A percentile compares a stretch with the other conserved stretches of the same genome.
phyloP scores from a whole-genome alignment of 352 stramenopile species.

The Globisporangium megalacanthum region DNA sequence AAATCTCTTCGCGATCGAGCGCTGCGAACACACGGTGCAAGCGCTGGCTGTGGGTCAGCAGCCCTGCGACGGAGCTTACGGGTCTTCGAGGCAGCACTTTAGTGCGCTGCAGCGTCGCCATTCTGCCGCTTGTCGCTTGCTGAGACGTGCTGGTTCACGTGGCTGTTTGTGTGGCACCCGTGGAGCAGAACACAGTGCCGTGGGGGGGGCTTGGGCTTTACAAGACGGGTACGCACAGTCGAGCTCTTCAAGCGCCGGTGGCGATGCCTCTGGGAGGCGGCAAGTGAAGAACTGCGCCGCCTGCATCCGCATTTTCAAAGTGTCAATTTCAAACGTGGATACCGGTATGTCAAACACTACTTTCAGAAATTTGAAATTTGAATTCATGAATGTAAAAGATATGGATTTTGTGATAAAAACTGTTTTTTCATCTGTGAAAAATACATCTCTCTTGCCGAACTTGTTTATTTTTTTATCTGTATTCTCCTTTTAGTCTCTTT shows the following conservation, averaged over 20 bases:
- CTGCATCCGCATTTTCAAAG: background rate
- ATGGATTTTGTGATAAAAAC: too few species aligned
- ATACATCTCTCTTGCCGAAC: too few species aligned
- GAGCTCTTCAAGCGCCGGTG: background rate
- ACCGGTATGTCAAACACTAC: background rate
- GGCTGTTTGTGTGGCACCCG: background rate
- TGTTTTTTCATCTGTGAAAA: too few species aligned
- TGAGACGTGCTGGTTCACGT: background rate
- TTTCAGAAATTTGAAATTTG: background rate
- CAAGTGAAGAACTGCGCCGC: background rate
- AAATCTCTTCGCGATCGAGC: conserved; percentile 36
- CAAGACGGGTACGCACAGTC: conserved; percentile 1
- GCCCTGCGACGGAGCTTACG: conserved; percentile 20
- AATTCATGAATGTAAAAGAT: too few species aligned
- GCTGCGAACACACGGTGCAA: conserved; percentile 25
- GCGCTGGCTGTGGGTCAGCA: conserved; percentile 31
- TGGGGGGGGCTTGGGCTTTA: background rate
- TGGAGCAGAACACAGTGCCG: background rate
- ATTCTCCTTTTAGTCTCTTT: too few species aligned
- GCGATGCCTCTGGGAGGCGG: too few species aligned
- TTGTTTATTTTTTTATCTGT: too few species aligned
- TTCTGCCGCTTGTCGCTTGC: background rate
- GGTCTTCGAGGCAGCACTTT: conserved; percentile 36
- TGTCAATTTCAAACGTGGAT: conserved; percentile 3
- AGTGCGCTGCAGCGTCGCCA: conserved; percentile 20